Base-by-base conservation (phyloP, 2,329 filamentous ascomycete species). In the Herpotrichia juniperi region DNA sequence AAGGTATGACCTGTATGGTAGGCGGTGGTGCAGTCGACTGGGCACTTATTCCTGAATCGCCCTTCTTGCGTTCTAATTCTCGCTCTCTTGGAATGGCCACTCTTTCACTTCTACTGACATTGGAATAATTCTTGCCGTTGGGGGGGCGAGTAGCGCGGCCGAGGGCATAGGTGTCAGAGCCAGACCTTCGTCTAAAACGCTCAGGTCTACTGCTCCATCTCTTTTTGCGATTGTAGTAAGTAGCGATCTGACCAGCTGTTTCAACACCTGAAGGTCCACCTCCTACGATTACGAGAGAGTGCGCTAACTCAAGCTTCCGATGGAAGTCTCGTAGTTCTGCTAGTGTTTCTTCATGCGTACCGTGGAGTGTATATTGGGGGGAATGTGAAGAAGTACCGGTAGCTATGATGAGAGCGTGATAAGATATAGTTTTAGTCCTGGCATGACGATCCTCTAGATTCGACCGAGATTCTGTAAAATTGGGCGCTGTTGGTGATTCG, bases 371-470 rank as follows among this genome's bases (percentile, higher is more conserved):
- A 22, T 70, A 63, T 5, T 74, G 60, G 7, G 67, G 64, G 8
- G 64, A 70, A 42, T 67, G 54, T 8, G 69, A 54, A 11, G 62
- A 64, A 19, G 61, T 69, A 5, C 72, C 72, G 2, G 71, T 75
- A 3, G 66, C 65, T 22, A 73, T 50, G 42, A 74, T 61, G 6
- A 75, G 57, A 19, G 72, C 71, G 48, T 75, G 71, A 50, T 70
- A 75, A 1, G 48, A 50, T 16, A 74, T 53, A 11, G 56, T 64
- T 40, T 71, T 57, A 14, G 39, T 31, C 24, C 17, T 50, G 30
- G 32, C 43, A 6, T 42, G 21, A 17, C 42, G 42, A 24, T 51
- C 10, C 10, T 22, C 35, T 16, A 10, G 24, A 4, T 24, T 49
- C 14, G 50, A 37, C 25, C 49, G 42, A 32, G 48, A 50, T 5